Evolutionary conservation across 2,329 filamentous ascomycete genomes (phyloP).

Genomic region (Pseudocercospora vitis): DNA sequence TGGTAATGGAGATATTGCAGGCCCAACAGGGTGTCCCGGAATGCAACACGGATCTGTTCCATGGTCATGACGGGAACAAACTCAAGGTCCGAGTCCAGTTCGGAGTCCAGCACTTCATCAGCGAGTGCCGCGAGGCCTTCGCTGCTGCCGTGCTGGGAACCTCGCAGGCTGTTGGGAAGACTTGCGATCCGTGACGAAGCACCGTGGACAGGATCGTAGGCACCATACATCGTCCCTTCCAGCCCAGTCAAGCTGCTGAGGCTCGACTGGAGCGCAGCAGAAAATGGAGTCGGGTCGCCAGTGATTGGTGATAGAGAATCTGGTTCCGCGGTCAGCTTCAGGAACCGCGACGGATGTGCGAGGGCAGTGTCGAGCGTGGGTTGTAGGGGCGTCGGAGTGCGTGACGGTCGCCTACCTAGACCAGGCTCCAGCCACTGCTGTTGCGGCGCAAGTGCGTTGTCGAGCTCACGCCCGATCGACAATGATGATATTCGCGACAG

Average conservation of each 20-base stretch:
- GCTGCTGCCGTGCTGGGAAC: slow-evolving; percentile 45
- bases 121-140: slow-evolving; percentile 47
- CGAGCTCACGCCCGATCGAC: slow-evolving; percentile 27
- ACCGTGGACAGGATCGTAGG: slow-evolving; percentile 55
- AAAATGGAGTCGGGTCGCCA: slow-evolving; percentile 7
- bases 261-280: slow-evolving; percentile 14
- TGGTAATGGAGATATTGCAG: slow-evolving; percentile 76
- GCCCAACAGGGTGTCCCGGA: slow-evolving; percentile 89
- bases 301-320: slow-evolving; percentile 24
- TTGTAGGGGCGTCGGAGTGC: slow-evolving; percentile 31
- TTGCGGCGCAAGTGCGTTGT: slow-evolving; percentile 13
- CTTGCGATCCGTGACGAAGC: slow-evolving; percentile 66
- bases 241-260: slow-evolving; percentile 53
- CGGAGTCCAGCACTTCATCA: slow-evolving; percentile 56
- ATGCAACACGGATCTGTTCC: slow-evolving; percentile 75
- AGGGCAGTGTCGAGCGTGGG: slow-evolving; percentile 16
- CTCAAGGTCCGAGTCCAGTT: slow-evolving; percentile 81
- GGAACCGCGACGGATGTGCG: slow-evolving; percentile 21
- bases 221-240: slow-evolving; percentile 75
- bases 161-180: slow-evolving; percentile 66
- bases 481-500: slow-evolving; percentile 41
- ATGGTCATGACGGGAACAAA: slow-evolving; percentile 94
- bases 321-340: slow-evolving; percentile 34
- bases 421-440: slow-evolving; percentile 22
- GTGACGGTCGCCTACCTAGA: slow-evolving; percentile 29